Evolutionary conservation across 2,329 filamentous ascomycete species (phyloP).

Genomic region (Boeremia exigua): DNA sequence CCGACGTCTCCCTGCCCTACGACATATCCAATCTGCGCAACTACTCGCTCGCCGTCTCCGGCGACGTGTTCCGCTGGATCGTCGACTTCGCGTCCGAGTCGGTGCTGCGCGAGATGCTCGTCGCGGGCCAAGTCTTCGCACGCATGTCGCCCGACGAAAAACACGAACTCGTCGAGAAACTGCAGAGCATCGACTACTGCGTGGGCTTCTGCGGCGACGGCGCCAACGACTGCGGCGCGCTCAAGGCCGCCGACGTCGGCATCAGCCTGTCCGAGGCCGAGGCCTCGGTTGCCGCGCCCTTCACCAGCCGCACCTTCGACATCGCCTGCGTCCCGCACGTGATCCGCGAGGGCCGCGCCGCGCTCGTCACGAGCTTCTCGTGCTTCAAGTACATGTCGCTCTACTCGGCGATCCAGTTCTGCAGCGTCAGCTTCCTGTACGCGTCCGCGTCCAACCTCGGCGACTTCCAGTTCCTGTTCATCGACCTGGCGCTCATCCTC

Average conservation of each 20-base stretch:
- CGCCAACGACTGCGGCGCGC: slow-evolving; percentile 94
- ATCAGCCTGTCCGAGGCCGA: slow-evolving; percentile 97
- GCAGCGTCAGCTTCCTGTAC: slow-evolving; percentile 94
- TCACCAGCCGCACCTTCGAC: slow-evolving; percentile 93
- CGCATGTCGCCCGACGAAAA: slow-evolving; percentile 99
- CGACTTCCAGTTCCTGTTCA: slow-evolving; percentile 97
- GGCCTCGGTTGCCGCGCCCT: slow-evolving; percentile 96
- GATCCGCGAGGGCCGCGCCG: slow-evolving; percentile 90
- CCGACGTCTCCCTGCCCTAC: slow-evolving; percentile 83
- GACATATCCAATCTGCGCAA: slow-evolving; percentile 81
- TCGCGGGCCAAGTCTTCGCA: slow-evolving; percentile 90
- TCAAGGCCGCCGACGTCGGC: slow-evolving; percentile 96
- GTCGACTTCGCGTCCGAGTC: slow-evolving; percentile 87
- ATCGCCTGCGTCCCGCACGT: slow-evolving; percentile 94
- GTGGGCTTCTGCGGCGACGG: slow-evolving; percentile 97
- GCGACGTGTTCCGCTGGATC: slow-evolving; percentile 96
- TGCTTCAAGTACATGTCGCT: slow-evolving; percentile 99
- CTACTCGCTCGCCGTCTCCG: slow-evolving; percentile 87
- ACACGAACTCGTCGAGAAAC: slow-evolving; percentile 94
- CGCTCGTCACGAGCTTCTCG: slow-evolving; percentile 97
- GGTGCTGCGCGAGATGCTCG: slow-evolving; percentile 83
- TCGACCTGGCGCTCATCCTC: slow-evolving; percentile 89
- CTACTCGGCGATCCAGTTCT: slow-evolving; percentile 99
- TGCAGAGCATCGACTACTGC: slow-evolving; percentile 95
- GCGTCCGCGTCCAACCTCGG: slow-evolving; percentile 91